Base-by-base conservation (phyloP, 2,329 filamentous ascomycete genomes). In the Hypoxylon sp. region DNA sequence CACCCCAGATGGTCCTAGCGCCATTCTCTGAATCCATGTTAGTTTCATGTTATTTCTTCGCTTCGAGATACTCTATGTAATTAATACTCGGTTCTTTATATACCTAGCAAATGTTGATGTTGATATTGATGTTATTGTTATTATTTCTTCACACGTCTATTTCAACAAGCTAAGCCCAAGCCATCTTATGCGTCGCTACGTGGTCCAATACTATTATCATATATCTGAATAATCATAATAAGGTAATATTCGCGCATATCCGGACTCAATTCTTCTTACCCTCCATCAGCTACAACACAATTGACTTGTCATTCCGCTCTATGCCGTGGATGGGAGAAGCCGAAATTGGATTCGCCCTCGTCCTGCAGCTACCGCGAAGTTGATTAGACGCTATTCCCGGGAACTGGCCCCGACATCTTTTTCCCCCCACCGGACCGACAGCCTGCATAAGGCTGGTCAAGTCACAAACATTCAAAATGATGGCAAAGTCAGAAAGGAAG, bases 371-470 rank as follows among this genome's bases (percentile, higher is more conserved):
- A 34, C 36, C 35, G 36, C 30, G 29, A 26, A 31, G 34, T 37
- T 51, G 44, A 25, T 12, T 31, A 26, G 37, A 31, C 36, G 36
- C 36, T 46, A 42, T 50, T 38, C 12, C 44, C 52, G 26, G 47
- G 42, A 42, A 38, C 35, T 41, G 40, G 26, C 15, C 47, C 51
- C 41, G 51, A n/a, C n/a, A n/a, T n/a, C n/a, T n/a, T n/a, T 25
- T 32, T 26, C 46, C 45, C 23, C 17, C 41, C 25, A 29, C 25
- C 42, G 26, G 36, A 16, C 46, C 35, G 41, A 35, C 34, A 35
- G 12, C 32, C 40, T 34, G 32, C 37, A 48, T 46, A 44, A 43
- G 43, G 47, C 52, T 42, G 26, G 31, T 51, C 36, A 55, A 55
- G 21, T 51, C 48, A 40, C 21, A 51, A n/a, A n/a, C n/a, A n/a